Percentiles rank a stretch among this genome's conserved stretches.
These are phyloP conservation scores for Sarocladiaceae sp. DNA, from an alignment of 2,329 filamentous ascomycete genomes.

Conservation along the genomic window DNA sequence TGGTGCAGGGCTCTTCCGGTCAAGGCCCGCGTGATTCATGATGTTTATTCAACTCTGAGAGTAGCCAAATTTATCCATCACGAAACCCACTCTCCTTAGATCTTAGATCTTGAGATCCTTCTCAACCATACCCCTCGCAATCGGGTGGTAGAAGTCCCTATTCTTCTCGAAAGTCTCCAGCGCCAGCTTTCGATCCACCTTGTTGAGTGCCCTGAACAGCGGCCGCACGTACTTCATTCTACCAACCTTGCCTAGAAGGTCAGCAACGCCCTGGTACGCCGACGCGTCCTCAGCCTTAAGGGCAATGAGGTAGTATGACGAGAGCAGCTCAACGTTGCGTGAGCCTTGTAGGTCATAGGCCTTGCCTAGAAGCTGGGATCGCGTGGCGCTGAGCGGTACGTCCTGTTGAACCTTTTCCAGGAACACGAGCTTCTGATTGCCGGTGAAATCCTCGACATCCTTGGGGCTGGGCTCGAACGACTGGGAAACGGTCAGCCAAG, in stretches of 20 bases:
- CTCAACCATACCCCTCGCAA: conserved; percentile 78
- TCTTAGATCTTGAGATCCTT: conserved; percentile 62
- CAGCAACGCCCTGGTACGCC: conserved; percentile 64
- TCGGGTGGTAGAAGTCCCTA: conserved; percentile 91
- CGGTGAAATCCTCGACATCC: conserved; percentile 70
- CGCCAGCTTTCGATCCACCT: conserved; percentile 68
- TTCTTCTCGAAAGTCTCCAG: conserved; percentile 80
- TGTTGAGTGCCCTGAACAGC: conserved; percentile 69
- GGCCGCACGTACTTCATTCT: conserved; percentile 97
- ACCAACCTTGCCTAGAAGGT: conserved; percentile 74
- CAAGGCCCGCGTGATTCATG: no score
- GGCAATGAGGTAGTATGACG: conserved; percentile 73
- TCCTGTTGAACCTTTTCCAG: conserved; percentile 68
- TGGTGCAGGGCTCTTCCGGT: no score
- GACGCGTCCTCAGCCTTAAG: conserved; percentile 65
- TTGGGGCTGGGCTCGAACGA: conserved; percentile 56
- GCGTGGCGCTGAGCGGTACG: conserved; percentile 54
- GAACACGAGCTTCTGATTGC: conserved; percentile 89
- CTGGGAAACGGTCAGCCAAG: conserved; percentile 26
- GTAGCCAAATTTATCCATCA: no score
- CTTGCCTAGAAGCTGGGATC: conserved; percentile 65
- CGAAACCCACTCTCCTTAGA: no score
- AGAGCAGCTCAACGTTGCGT: conserved; percentile 79
- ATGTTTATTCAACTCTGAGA: no score
- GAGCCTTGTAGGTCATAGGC: conserved; percentile 69